Conservation (phyloP, 23 red algal genomes). For the Cyanidioschyzon merolae region DNA sequence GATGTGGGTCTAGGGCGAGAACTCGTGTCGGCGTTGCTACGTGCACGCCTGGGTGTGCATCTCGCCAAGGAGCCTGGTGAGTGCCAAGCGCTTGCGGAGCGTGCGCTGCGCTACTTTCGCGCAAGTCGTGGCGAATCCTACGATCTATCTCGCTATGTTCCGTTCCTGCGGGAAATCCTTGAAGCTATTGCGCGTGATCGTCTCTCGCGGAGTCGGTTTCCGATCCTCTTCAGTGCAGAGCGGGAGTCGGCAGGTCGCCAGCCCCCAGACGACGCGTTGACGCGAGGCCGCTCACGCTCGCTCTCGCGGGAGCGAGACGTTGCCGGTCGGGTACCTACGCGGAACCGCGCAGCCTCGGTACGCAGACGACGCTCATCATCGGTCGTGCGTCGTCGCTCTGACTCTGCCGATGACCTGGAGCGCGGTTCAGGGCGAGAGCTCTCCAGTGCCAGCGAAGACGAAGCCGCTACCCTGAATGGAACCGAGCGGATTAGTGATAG, state of each 20-base stretch:
- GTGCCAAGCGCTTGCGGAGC: background rate
- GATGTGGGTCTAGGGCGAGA: background rate
- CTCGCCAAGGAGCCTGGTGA: background rate
- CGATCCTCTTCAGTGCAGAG: background rate
- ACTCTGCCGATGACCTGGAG: constrained; percentile 13
- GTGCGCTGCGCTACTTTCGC: constrained; percentile 8
- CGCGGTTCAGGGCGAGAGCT: background rate
- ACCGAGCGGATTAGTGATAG: background rate
- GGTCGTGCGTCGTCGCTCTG: background rate
- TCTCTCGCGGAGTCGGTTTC: constrained; percentile 9
- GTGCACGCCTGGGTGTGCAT: background rate
- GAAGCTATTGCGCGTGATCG: background rate
- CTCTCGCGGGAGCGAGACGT: background rate
- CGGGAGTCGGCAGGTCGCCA: background rate
- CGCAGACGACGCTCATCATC: constrained; percentile 15
- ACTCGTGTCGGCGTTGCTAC: background rate
- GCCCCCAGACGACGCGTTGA: background rate
- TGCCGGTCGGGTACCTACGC: background rate
- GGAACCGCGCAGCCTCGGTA: background rate
- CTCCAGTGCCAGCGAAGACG: constrained; percentile 14
- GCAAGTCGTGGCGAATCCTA: constrained; percentile 2
- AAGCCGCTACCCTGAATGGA: background rate
- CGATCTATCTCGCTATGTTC: constrained; percentile 29
- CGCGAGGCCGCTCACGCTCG: background rate
- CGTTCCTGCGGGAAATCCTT: constrained; percentile 15